Evolutionary conservation across 352 stramenopile genomes (phyloP).

Genomic region (Pythium biforme): DNA sequence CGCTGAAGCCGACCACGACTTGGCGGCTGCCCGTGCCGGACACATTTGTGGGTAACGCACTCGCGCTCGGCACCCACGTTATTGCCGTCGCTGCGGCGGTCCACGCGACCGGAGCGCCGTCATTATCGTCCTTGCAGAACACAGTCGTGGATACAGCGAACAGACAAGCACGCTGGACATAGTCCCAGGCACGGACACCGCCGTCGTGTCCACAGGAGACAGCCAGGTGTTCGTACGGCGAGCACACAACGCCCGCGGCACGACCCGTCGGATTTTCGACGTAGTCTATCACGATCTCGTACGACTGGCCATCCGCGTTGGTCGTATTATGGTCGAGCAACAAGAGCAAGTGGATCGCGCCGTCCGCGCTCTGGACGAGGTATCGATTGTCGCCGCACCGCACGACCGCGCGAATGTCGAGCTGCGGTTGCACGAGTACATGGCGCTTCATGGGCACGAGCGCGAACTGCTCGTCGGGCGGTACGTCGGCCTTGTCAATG

Average conservation of each 20-base stretch:
- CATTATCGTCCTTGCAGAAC: slow-evolving; percentile 13
- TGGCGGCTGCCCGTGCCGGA: slow-evolving; percentile 55
- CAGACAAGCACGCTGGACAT: slow-evolving; percentile 54
- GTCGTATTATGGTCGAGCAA: slow-evolving; percentile 19
- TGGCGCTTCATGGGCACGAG: slow-evolving; percentile 66
- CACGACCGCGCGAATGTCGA: slow-evolving; percentile 73
- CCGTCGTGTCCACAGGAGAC: slow-evolving; percentile 87
- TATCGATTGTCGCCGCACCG: slow-evolving; percentile 42
- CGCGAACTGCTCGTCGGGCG: slow-evolving; percentile 74
- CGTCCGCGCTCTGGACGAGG: slow-evolving; percentile 60
- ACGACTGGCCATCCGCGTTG: slow-evolving; percentile 27
- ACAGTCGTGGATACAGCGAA: slow-evolving; percentile 26
- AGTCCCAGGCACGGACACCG: slow-evolving; percentile 87
- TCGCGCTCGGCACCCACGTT: slow-evolving; percentile 62
- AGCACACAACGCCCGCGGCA: slow-evolving; percentile 74
- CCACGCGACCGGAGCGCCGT: slow-evolving; percentile 29
- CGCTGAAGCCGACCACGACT: slow-evolving; percentile 86
- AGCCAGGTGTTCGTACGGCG: slow-evolving; percentile 83
- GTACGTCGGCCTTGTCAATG: slow-evolving; percentile 87
- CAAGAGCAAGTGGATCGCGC: slow-evolving; percentile 50
- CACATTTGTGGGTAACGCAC: slow-evolving; percentile 39
- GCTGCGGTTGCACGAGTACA: slow-evolving; percentile 47
- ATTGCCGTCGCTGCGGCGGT: slow-evolving; percentile 56
- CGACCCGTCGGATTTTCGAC: slow-evolving; percentile 61
- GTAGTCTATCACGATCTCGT: slow-evolving; percentile 54